Conservation (phyloP, 805 yeast genomes). For the Saccharomycopsis synnaedendra region DNA sequence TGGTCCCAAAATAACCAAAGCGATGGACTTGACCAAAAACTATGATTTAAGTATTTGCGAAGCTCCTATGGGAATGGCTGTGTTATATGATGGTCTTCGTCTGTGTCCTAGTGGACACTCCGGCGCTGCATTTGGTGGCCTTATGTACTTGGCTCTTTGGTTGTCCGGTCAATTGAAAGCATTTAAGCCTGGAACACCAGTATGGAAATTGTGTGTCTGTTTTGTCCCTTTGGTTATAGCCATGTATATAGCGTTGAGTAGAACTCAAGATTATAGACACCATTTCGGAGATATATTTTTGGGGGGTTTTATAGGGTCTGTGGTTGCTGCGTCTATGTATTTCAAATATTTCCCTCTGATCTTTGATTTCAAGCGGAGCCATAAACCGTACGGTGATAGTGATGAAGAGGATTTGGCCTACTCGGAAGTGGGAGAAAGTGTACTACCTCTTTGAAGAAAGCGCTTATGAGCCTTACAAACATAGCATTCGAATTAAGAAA, state of each 20-base stretch:
- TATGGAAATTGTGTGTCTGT: slow-evolving; percentile 50
- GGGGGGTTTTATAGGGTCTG: slow-evolving; percentile 59
- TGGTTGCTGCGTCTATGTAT: slow-evolving; percentile 33
- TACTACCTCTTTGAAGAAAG: too few species aligned
- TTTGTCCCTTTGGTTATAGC: slow-evolving; percentile 59
- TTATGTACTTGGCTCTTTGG: slow-evolving; percentile 56
- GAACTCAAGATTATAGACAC: slow-evolving; percentile 90
- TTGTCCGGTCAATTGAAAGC: slow-evolving; percentile 52
- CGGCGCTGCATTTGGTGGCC: slow-evolving; percentile 55
- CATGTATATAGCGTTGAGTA: slow-evolving; percentile 62
- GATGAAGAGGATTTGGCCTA: neutral
- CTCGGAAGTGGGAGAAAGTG: too few species aligned
- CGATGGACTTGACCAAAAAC: slow-evolving; percentile 24
- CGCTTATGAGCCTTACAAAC: too few species aligned
- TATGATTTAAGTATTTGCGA: slow-evolving; percentile 23
- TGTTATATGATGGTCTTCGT: slow-evolving; percentile 55
- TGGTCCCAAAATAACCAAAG: slow-evolving; percentile 48
- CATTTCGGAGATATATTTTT: slow-evolving; percentile 76
- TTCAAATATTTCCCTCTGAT: slow-evolving; percentile 37
- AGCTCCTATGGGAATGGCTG: slow-evolving; percentile 23
- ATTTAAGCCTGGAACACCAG: slow-evolving; percentile 37
- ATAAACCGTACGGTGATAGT: slow-evolving; percentile 26
- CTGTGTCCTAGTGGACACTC: slow-evolving; percentile 82
- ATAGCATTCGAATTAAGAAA: too few species aligned
- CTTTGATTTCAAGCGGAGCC: slow-evolving; percentile 22